A percentile compares a stretch with the other conserved stretches of the same genome.
These are phyloP conservation scores for Mortierella sp. DNA, from an alignment of 371 early-diverging fungal species.

Conservation along the genomic window DNA sequence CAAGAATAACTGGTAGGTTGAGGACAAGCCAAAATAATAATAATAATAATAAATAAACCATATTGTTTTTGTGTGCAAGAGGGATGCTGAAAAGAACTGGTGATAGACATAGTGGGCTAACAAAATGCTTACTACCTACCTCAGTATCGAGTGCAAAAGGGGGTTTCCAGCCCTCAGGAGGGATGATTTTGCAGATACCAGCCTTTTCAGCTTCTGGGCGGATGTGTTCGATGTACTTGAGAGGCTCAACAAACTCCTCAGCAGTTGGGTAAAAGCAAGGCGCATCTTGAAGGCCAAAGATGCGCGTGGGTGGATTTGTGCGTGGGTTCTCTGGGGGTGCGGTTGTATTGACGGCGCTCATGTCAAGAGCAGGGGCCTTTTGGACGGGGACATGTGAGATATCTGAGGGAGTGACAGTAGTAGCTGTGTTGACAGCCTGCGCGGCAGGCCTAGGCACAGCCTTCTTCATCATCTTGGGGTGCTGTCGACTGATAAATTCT, in stretches of 20 bases:
- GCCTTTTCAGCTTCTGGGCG: conserved; percentile 81
- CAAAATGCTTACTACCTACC: conserved; percentile 60
- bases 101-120: neutral
- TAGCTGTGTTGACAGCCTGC: conserved; percentile 3
- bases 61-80: neutral
- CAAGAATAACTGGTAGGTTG: neutral
- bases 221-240: conserved; percentile 87
- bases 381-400: conserved; percentile 29
- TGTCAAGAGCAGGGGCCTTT: conserved; percentile 53
- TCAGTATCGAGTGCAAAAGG: conserved; percentile 87
- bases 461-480: conserved; percentile 58
- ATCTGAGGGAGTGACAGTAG: conserved; percentile 3
- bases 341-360: conserved; percentile 50
- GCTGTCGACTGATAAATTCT: conserved; percentile 5
- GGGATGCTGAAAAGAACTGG: neutral
- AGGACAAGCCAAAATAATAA: neutral
- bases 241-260: conserved; percentile 89
- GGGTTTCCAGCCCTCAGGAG: conserved; percentile 88
- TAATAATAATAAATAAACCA: neutral
- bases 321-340: conserved; percentile 56
- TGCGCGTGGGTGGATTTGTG: conserved; percentile 57
- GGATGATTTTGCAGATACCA: conserved; percentile 95
- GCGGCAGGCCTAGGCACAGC: conserved; percentile 44
- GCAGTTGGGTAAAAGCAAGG: conserved; percentile 88
- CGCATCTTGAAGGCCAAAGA: conserved; percentile 79